Conservation (phyloP, 2,329 filamentous ascomycete genomes). For the Aspergillus arachidicola region DNA sequence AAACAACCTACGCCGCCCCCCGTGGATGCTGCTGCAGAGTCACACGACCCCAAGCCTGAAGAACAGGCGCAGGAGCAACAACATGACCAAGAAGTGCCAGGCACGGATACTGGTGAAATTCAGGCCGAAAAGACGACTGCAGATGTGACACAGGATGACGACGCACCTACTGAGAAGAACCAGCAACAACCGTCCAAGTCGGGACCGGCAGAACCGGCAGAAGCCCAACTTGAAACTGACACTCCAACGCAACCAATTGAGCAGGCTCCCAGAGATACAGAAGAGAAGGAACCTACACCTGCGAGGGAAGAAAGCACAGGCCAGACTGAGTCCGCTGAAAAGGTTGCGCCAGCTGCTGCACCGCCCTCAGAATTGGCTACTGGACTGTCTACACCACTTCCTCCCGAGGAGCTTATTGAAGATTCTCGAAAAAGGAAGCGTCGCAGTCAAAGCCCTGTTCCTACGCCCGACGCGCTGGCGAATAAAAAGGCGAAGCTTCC, state of each 20-base stretch:
- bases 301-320: slow-evolving; percentile 24
- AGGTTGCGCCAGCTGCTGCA: slow-evolving; percentile 19
- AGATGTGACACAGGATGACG: slow-evolving; percentile 14
- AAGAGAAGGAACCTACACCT: slow-evolving; percentile 14
- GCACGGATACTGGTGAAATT: slow-evolving; percentile 6
- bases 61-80: slow-evolving; percentile 15
- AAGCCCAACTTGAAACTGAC: slow-evolving; percentile 15
- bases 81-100: not conserved
- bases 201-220: slow-evolving; percentile 2
- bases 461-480: slow-evolving; percentile 55
- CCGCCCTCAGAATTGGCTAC: slow-evolving; percentile 30
- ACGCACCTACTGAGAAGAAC: slow-evolving; percentile 4
- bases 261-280: slow-evolving; percentile 23
- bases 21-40: slow-evolving; percentile 12
- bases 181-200: not conserved
- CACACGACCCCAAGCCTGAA: slow-evolving; percentile 20
- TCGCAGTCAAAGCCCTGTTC: slow-evolving; percentile 64
- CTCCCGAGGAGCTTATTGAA: slow-evolving; percentile 45
- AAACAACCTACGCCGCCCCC: slow-evolving; percentile 13
- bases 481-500: slow-evolving; percentile 60
- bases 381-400: slow-evolving; percentile 31
- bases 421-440: slow-evolving; percentile 69
- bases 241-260: slow-evolving; percentile 25
- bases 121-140: slow-evolving; percentile 13
- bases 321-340: slow-evolving; percentile 15